Base-by-base conservation (phyloP, 2,329 filamentous ascomycete species). In the Rhinocladiella mackenziei region DNA sequence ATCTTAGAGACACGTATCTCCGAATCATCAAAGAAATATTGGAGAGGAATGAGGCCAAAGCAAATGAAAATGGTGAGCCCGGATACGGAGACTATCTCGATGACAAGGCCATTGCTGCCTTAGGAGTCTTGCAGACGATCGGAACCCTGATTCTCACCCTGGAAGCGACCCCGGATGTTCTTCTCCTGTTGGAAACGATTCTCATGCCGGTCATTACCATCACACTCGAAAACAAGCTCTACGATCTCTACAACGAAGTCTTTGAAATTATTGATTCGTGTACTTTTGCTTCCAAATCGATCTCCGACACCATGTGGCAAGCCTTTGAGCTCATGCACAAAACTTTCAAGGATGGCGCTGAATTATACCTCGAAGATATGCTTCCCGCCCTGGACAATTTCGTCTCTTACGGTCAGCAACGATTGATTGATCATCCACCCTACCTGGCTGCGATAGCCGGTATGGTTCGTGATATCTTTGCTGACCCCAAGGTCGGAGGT, bases 201-300 rank as follows among this genome's bases (percentile, higher is more conserved):
- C 74, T 98, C 51, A 96, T 97, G 87, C 92, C 92, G 2, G 89
- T 98, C 30, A 94, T 98, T 60, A 86, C 85, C 53, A 86, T 97
- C 38, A 98, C 92, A 0, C 76, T 98, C 15, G 89, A 97, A 69
- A 96, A 98, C 72, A 97, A 96, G 69, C 81, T 98, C 25, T 97
- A 95, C 62, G 87, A 98, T 66, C 72, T 98, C 15, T 98, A 96
- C 67, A 98, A 97, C 63, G 92, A 98, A 64, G 81, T 97, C 4
- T 98, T 98, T 57, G 92, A 98, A 69, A 98, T 98, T 58, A 94
- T 98, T 58, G 92, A 98, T 65, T 96, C 89, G 74, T 98, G 92
- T 74, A 98, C 92, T 5, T 98, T 97, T 64, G 88, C 92, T 8
- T 91, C 92, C 51, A 98, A 97, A 74, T 79, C 80, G 46, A 97